Evolutionary conservation across 768 basidiomycete genomes (phyloP).

Genomic region (Suillus sp.): DNA sequence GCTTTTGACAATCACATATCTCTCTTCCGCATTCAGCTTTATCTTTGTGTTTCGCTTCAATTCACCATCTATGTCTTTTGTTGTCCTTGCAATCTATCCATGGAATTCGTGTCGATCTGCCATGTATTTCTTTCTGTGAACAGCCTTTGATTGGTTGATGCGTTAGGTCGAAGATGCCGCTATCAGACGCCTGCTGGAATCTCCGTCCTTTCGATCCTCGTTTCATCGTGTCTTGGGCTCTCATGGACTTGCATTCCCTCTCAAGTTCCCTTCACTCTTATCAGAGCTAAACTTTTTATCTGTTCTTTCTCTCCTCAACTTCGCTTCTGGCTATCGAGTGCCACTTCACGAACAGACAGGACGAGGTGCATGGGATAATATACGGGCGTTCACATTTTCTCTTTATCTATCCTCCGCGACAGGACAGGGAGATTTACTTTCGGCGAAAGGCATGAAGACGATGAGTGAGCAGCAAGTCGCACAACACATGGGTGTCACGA

Average conservation of each 20-base stretch:
- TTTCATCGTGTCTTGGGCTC: constrained; percentile 60
- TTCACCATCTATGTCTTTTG: neutral
- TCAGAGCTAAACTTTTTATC: constrained; percentile 85
- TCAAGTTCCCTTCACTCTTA: constrained; percentile 71
- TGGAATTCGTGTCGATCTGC: neutral
- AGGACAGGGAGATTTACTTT: constrained; percentile 58
- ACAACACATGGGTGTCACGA: constrained; percentile 67
- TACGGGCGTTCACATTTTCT: constrained; percentile 71
- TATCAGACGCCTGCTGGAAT: constrained; percentile 63
- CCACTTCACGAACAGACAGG: constrained; percentile 72
- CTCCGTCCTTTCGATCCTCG: constrained; percentile 61
- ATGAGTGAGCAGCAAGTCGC: constrained; percentile 62
- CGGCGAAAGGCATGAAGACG: constrained; percentile 63
- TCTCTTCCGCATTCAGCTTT: neutral
- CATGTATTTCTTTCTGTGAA: neutral
- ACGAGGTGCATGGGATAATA: constrained; percentile 83
- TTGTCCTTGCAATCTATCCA: neutral
- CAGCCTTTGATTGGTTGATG: constrained; percentile 16
- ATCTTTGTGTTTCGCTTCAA: neutral
- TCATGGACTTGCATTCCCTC: constrained; percentile 77
- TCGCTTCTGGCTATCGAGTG: constrained; percentile 78
- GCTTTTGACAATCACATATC: constrained; percentile 25
- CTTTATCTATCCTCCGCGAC: constrained; percentile 67
- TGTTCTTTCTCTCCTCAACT: constrained; percentile 77
- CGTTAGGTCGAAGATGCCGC: constrained; percentile 56